Evolutionary conservation across 768 basidiomycete genomes (phyloP), one percentile per base, ranked within the genome.

Genomic region (Paxillus involutus): DNA sequence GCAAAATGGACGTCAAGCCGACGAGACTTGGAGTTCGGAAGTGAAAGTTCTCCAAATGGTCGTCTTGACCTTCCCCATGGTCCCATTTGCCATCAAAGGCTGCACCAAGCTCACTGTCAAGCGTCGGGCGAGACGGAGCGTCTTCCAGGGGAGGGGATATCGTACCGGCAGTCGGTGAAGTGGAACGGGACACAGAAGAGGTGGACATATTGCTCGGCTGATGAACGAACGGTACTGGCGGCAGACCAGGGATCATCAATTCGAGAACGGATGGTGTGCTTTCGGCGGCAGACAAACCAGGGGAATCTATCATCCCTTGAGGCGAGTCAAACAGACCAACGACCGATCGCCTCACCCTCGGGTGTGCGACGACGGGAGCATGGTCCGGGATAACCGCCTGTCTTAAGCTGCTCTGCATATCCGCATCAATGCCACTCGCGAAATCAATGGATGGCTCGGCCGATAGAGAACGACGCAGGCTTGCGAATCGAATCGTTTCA

Each of bases 41-140:
- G 56, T 81, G 84, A 56, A 74, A 69, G 47, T 75, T 74, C 17
- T 64, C 69, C 14, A 68, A 61, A 47, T 69, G 68, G 13, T 62
- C 62, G 19, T 35, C 53, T 30, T 49, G 57, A 42, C 44, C 58
- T 24, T 33, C 5, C 13, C 12, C 46, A 6, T 19, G 35, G 6
- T 59, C 51, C 67, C 67, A 68, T 13, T 45, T 53, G 1, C 59
- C 65, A 35, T 69, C 67, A 69, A 77, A 80, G 55, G 77, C 77
- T 14, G 77, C 75, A 4, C 80, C 84, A 1, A 91, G 74, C 67
- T 89, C 85, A 49, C 76, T 77, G 51, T 80, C 80, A 1, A 88
- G 74, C 2, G 82, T 76, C 11, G 65, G 72, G 5, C 45, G 76
- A 14, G 52, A 40, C 24, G 41, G 17, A 9, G 16, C 19, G 32